phyloP scores from a whole-genome alignment of 2,329 filamentous ascomycete species.

The Trichophyton equinum region DNA sequence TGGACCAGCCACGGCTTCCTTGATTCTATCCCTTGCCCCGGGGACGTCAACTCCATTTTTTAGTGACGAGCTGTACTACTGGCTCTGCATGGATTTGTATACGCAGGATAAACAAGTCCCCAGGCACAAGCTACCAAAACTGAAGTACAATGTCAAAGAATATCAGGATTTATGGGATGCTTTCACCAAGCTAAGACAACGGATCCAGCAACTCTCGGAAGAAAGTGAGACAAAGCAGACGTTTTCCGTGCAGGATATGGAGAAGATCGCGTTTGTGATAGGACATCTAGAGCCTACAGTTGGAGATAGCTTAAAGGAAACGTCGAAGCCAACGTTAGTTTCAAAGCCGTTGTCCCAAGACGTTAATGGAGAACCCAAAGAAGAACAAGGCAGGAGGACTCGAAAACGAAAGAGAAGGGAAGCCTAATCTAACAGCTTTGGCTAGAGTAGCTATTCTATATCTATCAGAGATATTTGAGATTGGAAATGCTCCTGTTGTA shows the following conservation, averaged over 20 bases:
- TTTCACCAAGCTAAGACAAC: slow-evolving; percentile 14
- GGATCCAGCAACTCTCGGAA: slow-evolving; percentile 15
- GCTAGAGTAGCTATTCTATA: background rate
- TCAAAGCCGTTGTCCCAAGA: background rate
- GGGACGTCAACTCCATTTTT: slow-evolving; percentile 27
- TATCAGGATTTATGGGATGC: slow-evolving; percentile 25
- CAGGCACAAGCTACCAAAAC: slow-evolving; percentile 14
- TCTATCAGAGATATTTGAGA: background rate
- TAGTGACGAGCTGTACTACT: slow-evolving; percentile 32
- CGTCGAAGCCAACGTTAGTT: background rate
- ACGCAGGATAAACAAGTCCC: background rate
- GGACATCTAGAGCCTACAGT: slow-evolving; percentile 21
- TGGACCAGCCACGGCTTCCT: slow-evolving; percentile 32
- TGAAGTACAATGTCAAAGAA: slow-evolving; percentile 32
- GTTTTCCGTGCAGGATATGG: slow-evolving; percentile 24
- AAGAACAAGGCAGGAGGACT: background rate
- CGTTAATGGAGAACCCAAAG: background rate
- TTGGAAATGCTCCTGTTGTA: background rate
- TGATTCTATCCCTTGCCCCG: slow-evolving; percentile 27
- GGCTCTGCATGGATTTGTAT: slow-evolving; percentile 23
- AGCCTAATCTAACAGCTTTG: background rate
- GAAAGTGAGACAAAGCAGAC: background rate
- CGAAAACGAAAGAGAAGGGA: background rate
- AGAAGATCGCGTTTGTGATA: slow-evolving; percentile 29
- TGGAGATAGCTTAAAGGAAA: background rate